Percentiles rank a stretch among this genome's conserved stretches.
Evolutionary conservation across 129 eudicot species (phyloP).

Genomic region (Silybum marianum): DNA sequence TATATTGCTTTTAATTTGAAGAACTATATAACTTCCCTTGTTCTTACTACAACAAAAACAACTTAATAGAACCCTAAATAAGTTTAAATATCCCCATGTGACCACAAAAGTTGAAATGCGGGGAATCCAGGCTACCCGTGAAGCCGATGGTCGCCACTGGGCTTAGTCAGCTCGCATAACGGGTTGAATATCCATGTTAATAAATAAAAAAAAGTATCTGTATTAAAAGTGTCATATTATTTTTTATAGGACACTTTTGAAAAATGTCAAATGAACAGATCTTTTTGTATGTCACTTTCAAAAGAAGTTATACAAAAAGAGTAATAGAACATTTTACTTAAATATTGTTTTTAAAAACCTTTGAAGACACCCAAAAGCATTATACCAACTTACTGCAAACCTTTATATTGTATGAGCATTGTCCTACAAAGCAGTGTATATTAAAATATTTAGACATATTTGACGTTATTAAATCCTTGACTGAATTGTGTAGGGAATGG

Average conservation of each 20-base stretch:
- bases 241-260: neutral
- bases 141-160: too few relatives aligned
- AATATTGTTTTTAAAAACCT: neutral
- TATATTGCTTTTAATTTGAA: neutral
- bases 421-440: neutral
- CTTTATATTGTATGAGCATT: neutral
- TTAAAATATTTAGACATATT: neutral
- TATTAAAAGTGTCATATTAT: too few relatives aligned
- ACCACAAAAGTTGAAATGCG: too few relatives aligned
- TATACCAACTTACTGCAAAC: neutral
- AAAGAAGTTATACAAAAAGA: neutral
- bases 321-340: neutral
- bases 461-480: neutral
- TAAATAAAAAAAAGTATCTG: too few relatives aligned
- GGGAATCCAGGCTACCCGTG: too few relatives aligned
- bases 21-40: neutral
- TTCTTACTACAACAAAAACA: neutral
- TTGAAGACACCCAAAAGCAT: neutral
- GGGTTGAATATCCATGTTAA: too few relatives aligned
- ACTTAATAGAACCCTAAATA: neutral
- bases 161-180: neutral
- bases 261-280: too few relatives aligned
- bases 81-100: neutral
- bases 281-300: neutral
- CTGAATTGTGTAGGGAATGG: slow-evolving; percentile 63